Percentiles rank a stretch among this genome's conserved stretches.
Conservation (phyloP, 1,284 basidiomycete species). For the Trichosporon inkin region DNA sequence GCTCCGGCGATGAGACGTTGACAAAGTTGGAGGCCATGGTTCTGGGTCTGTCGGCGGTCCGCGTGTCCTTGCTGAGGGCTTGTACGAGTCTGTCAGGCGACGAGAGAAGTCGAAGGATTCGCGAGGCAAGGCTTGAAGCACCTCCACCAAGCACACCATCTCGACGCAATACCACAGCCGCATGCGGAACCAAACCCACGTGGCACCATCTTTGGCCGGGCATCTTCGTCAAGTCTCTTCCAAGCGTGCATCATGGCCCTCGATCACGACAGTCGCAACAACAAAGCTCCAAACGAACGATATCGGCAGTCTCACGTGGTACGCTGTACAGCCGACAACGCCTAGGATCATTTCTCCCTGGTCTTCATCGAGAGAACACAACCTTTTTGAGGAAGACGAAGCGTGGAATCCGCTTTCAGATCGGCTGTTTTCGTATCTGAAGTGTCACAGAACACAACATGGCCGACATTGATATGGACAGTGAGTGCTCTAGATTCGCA, state of each 20-base stretch:
- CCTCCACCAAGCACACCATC: slow-evolving; percentile 8
- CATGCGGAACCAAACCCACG: slow-evolving; percentile 4
- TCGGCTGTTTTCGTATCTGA: too few species aligned
- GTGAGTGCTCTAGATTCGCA: neutral
- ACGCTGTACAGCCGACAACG: too few species aligned
- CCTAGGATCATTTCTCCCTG: too few species aligned
- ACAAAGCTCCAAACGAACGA: too few species aligned
- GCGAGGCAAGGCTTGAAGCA: slow-evolving; percentile 5
- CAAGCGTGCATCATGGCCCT: neutral
- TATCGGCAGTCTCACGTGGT: too few species aligned
- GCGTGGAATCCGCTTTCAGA: too few species aligned
- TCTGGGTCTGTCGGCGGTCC: too few species aligned
- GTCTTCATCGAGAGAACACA: too few species aligned
- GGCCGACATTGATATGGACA: slow-evolving; percentile 45
- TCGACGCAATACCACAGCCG: neutral
- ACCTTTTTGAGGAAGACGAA: too few species aligned
- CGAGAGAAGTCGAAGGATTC: slow-evolving; percentile 7
- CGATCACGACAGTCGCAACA: too few species aligned
- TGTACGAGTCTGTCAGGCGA: neutral
- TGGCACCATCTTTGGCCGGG: neutral
- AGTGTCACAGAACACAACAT: slow-evolving; percentile 19
- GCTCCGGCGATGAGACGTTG: slow-evolving; percentile 60
- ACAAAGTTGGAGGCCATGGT: slow-evolving; percentile 38
- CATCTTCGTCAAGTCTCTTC: neutral
- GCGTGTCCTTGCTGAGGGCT: too few species aligned